A percentile compares a stretch with the other conserved stretches of the same genome.
These are phyloP conservation scores for Aspergillus versicolor DNA, from an alignment of 2,329 filamentous ascomycete genomes.

Conservation along the genomic window DNA sequence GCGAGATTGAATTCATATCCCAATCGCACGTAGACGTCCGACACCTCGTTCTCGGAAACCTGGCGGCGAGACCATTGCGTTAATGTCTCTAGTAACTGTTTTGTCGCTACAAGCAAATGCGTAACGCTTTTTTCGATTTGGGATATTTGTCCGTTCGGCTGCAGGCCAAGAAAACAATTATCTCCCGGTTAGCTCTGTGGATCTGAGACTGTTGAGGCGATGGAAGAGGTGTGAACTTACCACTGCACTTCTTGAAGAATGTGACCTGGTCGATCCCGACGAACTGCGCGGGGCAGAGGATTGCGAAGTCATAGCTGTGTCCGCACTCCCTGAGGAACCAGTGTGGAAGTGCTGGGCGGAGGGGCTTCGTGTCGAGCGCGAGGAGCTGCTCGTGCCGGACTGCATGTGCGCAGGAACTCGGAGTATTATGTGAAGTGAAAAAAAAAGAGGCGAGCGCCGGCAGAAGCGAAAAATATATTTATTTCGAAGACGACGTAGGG, in stretches of 20 bases:
- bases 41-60: constrained; percentile 91
- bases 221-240: constrained; percentile 48
- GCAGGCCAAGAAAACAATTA: constrained; percentile 13
- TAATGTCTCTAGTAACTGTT: constrained; percentile 93
- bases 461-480: background rate
- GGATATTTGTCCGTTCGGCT: constrained; percentile 76
- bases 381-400: constrained; percentile 19
- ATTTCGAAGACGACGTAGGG: constrained; percentile 14
- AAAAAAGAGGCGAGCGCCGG: background rate
- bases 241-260: constrained; percentile 55
- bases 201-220: background rate
- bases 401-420: constrained; percentile 20
- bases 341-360: constrained; percentile 28
- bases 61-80: constrained; percentile 95
- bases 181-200: background rate
- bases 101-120: constrained; percentile 94
- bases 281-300: constrained; percentile 63
- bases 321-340: constrained; percentile 46
- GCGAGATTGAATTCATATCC: constrained; percentile 99
- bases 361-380: constrained; percentile 51
- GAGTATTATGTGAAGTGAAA: constrained; percentile 3
- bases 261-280: constrained; percentile 64
- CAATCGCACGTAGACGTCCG: constrained; percentile 94
- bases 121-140: constrained; percentile 99
- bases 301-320: constrained; percentile 53